Evolutionary conservation across 2,329 filamentous ascomycete species (phyloP).

Genomic region (Metarhizium robertsii): DNA sequence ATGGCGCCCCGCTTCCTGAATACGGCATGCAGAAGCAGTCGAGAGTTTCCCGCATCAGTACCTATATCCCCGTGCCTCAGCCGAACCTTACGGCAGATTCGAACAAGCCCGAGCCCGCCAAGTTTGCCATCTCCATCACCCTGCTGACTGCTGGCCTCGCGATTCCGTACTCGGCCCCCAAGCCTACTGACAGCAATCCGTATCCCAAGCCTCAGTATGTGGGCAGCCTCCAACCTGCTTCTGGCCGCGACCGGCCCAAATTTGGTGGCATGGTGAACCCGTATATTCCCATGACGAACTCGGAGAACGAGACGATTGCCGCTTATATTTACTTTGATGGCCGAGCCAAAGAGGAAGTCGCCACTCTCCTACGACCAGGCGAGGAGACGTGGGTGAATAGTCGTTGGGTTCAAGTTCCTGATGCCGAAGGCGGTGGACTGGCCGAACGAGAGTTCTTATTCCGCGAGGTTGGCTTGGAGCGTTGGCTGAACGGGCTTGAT

Average conservation of each 20-base stretch:
- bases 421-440: constrained; percentile 83
- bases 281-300: constrained; percentile 87
- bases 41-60: constrained; percentile 83
- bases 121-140: constrained; percentile 97
- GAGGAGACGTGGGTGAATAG: constrained; percentile 99
- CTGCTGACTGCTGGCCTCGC: constrained; percentile 80
- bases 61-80: constrained; percentile 92
- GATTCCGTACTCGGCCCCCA: constrained; percentile 88
- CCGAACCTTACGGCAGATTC: constrained; percentile 56
- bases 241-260: constrained; percentile 34
- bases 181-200: constrained; percentile 65
- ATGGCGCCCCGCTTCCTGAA: constrained; percentile 74
- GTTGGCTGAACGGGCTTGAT: constrained; percentile 94
- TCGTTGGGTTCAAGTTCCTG: constrained; percentile 90
- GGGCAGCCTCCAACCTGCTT: constrained; percentile 53
- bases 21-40: constrained; percentile 93
- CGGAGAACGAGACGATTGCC: constrained; percentile 92
- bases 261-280: constrained; percentile 56
- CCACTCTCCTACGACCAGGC: constrained; percentile 80
- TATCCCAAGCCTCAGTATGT: constrained; percentile 76
- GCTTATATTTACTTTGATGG: constrained; percentile 99
- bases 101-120: constrained; percentile 80
- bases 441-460: constrained; percentile 96
- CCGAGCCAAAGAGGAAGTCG: constrained; percentile 89
- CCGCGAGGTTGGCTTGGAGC: constrained; percentile 88